Evolutionary conservation across 2,329 filamentous ascomycete species (phyloP), one percentile per base, ranked within the genome.

Genomic region (Stagonosporopsis cucurbitacearum): DNA sequence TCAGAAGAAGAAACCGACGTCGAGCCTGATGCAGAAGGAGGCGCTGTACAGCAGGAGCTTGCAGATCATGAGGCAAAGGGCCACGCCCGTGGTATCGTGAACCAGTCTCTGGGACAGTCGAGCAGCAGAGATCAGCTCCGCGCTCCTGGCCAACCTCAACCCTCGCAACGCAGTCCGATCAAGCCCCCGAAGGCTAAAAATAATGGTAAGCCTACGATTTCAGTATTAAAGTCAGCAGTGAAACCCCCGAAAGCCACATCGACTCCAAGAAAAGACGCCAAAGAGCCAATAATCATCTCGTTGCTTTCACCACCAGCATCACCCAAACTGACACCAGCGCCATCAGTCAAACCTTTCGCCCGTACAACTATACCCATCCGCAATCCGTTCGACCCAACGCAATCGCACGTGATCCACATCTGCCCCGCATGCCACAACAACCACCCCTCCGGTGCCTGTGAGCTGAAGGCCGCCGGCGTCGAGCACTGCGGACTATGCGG

Each of bases 401-500:
- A 55, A 37, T 50, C 59, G 1, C 58, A 58, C 22, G 64, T 64
- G 19, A 50, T 54, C 9, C 53, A 48, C 11, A 35, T 64, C 19
- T 90, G 88, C 63, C 69, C 77, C 2, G 83, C 82, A 12, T 90
- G 87, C 70, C 71, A 73, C 33, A 75, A 77, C 20, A 56, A 65
- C n/a, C 88, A 90, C 68, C 70, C 78, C 1, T 68, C 76, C 12
- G 87, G 86, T n/a, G 78, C 80, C 37, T 90, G 88, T 66, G 83
- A 82, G 9, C 75, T 89, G 28, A 88, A 86, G 68, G 61, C 79
- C 5, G 81, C 83, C 8, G 84, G 85, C 2, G 78, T 82, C 2
- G 86, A 89, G 64, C 75, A 82, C 62, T 91, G 88, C 71, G 82
- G 82, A 6, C 79, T 89, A 55, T 91, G 88, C 68, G 73, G 73